A percentile compares a stretch with the other conserved stretches of the same genome.
These are phyloP conservation scores for Cystobasidium sp. DNA, from an alignment of 1,284 basidiomycete species.

Conservation along the genomic window DNA sequence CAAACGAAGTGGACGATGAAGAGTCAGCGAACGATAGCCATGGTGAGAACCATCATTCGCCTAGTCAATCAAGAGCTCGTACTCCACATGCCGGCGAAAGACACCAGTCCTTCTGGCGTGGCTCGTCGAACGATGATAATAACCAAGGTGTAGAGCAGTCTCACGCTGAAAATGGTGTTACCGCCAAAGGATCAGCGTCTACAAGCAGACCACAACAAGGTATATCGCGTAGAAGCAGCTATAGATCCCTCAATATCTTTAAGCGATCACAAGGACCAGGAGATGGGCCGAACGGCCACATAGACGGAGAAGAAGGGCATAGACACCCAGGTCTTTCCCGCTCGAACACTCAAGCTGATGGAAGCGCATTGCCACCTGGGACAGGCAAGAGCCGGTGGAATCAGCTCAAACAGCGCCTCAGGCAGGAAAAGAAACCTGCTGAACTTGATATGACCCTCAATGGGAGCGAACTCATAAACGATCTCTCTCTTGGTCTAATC, in stretches of 20 bases:
- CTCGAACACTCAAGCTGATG: constrained; percentile 33
- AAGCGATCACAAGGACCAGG: constrained; percentile 21
- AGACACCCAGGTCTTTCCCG: constrained; percentile 7
- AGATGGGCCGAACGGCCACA: background rate
- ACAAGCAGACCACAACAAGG: constrained; percentile 4
- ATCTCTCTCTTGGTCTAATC: constrained; percentile 33
- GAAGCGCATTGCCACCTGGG: no score
- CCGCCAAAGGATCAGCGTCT: background rate
- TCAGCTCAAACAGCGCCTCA: constrained; percentile 36
- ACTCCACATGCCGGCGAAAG: background rate
- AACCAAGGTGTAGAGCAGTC: background rate
- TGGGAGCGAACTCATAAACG: constrained; percentile 43
- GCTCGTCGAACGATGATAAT: background rate
- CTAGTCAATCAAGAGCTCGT: background rate
- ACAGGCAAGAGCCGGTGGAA: constrained; percentile 31
- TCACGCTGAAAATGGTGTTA: background rate
- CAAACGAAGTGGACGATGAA: constrained; percentile 3
- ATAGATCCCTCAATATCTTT: constrained; percentile 32
- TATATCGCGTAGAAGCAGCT: constrained; percentile 16
- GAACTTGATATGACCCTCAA: constrained; percentile 40
- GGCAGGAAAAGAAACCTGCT: constrained; percentile 40
- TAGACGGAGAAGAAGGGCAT: background rate
- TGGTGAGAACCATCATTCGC: background rate
- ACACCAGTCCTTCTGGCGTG: constrained; percentile 6
- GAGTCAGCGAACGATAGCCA: background rate